Conservation (phyloP, 768 basidiomycete species). For the Rossbeevera mucosa region DNA sequence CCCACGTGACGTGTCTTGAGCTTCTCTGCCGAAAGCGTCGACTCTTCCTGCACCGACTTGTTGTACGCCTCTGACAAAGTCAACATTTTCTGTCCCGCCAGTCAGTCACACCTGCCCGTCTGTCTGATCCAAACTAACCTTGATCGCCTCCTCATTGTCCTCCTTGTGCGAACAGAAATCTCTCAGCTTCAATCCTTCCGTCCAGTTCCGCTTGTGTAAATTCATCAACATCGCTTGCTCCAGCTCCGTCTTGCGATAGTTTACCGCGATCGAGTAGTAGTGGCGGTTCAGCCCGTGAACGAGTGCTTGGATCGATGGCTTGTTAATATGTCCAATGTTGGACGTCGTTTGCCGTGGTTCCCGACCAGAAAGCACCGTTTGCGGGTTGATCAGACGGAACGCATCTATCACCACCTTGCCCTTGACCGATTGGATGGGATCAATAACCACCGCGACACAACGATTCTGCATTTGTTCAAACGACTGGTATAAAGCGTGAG, state of each 20-base stretch:
- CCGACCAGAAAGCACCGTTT: conserved; percentile 82
- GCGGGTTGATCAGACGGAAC: conserved; percentile 93
- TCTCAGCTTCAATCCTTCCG: conserved; percentile 87
- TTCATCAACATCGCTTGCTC: conserved; percentile 99
- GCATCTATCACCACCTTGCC: conserved; percentile 99
- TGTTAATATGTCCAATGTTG: conserved; percentile 98
- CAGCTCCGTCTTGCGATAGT: conserved; percentile 96
- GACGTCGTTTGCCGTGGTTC: conserved; percentile 97
- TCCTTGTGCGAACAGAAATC: conserved; percentile 90
- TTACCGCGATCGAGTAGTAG: conserved; percentile 97
- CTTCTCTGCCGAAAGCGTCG: conserved; percentile 89
- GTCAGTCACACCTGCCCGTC: conserved; percentile 9
- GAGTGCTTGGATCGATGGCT: conserved; percentile 97
- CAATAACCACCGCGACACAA: conserved; percentile 95
- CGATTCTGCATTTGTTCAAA: conserved; percentile 92
- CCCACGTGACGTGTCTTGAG: conserved; percentile 97
- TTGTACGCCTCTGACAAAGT: conserved; percentile 90
- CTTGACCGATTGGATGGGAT: conserved; percentile 98
- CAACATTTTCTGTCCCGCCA: conserved; percentile 64
- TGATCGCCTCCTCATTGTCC: conserved; percentile 88
- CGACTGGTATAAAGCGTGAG: conserved; percentile 51
- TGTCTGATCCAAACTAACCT: conserved; percentile 50
- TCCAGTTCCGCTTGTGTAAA: conserved; percentile 98
- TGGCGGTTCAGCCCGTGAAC: conserved; percentile 97
- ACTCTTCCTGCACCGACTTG: conserved; percentile 96